Percentiles rank a stretch among this genome's conserved stretches.
Conservation (phyloP, 2,329 filamentous ascomycete species). For the Emmonsiellopsis sp. region DNA sequence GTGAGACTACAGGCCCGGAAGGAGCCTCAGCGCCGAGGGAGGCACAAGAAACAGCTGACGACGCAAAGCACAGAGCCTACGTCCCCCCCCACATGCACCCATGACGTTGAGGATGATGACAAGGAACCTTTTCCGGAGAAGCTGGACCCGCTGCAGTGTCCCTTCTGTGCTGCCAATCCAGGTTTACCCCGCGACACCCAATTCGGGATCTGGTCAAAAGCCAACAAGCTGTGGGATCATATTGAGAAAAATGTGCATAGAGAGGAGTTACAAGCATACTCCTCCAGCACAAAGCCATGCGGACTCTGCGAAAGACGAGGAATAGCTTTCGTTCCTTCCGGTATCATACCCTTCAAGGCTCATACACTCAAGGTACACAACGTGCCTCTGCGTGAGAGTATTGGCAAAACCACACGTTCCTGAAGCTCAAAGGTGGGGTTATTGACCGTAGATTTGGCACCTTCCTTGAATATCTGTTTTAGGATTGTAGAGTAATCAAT, state of each 20-base stretch:
- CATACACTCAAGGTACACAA: background rate
- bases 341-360: background rate
- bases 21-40: background rate
- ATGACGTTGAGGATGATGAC: too few species aligned
- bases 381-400: background rate
- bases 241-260: background rate
- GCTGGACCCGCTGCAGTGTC: too few species aligned
- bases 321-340: background rate
- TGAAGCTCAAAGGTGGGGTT: background rate
- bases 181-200: too few species aligned
- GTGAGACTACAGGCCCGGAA: background rate
- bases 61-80: background rate
- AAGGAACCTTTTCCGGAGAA: too few species aligned
- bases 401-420: background rate
- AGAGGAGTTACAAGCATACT: background rate
- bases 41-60: background rate
- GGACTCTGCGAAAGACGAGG: background rate
- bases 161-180: background rate
- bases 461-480: too few species aligned
- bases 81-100: background rate
- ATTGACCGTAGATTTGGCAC: background rate
- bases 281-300: background rate
- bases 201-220: too few species aligned
- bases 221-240: background rate
- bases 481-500: too few species aligned